These are phyloP conservation scores for Alternaria sp. DNA, from an alignment of 2,329 filamentous ascomycete genomes.

Conservation along the genomic window DNA sequence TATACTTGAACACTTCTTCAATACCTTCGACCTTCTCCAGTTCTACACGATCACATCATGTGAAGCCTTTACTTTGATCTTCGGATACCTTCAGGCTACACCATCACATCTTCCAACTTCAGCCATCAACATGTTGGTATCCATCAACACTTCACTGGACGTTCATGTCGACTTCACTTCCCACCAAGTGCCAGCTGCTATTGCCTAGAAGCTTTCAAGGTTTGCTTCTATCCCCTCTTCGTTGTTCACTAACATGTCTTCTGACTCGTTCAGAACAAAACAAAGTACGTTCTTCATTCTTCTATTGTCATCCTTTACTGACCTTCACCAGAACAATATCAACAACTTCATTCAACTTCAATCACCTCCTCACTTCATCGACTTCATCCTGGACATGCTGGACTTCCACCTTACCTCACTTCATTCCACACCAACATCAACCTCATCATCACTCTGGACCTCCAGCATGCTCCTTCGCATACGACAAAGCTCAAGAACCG, in stretches of 20 bases:
- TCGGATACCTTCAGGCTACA: not conserved
- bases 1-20: not conserved
- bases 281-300: not conserved
- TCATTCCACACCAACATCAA: not conserved
- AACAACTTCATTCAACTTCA: not conserved
- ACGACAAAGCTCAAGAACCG: not conserved
- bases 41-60: not conserved
- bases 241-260: not conserved
- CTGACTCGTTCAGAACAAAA: not conserved
- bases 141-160: not conserved
- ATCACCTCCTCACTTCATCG: not conserved
- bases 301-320: not conserved
- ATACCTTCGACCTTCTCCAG: not conserved
- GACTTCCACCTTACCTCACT: not conserved
- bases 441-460: not conserved
- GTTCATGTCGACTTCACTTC: not conserved
- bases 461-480: not conserved
- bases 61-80: not conserved
- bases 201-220: conserved; percentile 2
- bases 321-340: not conserved
- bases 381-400: not conserved
- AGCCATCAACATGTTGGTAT: not conserved
- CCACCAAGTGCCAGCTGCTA: not conserved
- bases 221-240: not conserved
- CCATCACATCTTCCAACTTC: not conserved